phyloP scores from a whole-genome alignment of 2,329 filamentous ascomycete species.

The Lomentospora prolificans region DNA sequence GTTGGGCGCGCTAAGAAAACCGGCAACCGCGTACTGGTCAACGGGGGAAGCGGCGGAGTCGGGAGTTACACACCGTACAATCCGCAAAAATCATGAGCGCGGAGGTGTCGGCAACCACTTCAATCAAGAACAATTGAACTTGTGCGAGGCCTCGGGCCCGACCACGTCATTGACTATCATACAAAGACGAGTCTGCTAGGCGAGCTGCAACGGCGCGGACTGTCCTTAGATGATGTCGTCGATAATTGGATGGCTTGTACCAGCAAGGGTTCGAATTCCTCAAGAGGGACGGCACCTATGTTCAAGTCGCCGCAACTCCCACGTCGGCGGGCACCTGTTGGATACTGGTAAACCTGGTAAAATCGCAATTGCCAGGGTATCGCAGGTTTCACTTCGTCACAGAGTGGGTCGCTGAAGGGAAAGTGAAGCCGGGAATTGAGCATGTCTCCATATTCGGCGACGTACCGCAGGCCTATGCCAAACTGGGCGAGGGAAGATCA shows the following conservation, averaged over 20 bases:
- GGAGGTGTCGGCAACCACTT: too few relatives aligned
- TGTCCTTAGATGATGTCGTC: too few relatives aligned
- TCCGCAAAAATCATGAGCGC: too few relatives aligned
- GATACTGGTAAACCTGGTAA: background rate
- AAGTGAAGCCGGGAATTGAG: background rate
- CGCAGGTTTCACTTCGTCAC: background rate
- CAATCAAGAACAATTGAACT: too few relatives aligned
- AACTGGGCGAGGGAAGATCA: background rate
- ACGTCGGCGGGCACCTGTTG: background rate
- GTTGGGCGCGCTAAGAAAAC: too few relatives aligned
- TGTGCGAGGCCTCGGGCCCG: too few relatives aligned
- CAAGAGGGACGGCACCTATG: background rate
- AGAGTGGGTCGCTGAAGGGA: background rate
- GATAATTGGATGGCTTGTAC: background rate
- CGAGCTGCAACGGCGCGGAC: too few relatives aligned
- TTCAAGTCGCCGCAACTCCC: background rate
- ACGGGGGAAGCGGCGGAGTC: too few relatives aligned
- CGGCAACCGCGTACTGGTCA: too few relatives aligned
- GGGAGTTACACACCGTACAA: too few relatives aligned
- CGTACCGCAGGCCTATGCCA: background rate
- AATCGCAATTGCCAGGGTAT: background rate
- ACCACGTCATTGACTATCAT: too few relatives aligned
- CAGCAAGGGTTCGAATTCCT: background rate
- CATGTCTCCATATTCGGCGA: background rate
- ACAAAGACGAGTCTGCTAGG: too few relatives aligned